These are phyloP conservation scores for Neurospora sp. DNA, from an alignment of 495 filamentous ascomycete genomes.

Conservation along the genomic window DNA sequence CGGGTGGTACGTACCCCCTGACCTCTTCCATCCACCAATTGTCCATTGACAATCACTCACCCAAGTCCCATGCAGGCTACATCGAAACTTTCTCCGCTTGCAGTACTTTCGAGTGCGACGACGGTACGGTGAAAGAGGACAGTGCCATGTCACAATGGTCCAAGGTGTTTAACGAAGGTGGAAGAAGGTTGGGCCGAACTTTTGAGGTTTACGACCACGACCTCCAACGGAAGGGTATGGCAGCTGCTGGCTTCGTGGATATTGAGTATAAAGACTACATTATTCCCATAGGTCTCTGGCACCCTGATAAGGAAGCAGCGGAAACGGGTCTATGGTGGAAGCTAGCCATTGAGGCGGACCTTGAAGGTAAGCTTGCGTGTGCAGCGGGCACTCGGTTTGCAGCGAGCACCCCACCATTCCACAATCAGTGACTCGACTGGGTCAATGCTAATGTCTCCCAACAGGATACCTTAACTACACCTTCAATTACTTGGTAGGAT, in stretches of 20 bases:
- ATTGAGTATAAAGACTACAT: slow-evolving; percentile 12
- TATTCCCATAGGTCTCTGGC: not conserved
- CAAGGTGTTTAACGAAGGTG: slow-evolving; percentile 12
- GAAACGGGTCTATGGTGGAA: not conserved
- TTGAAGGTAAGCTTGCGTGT: not conserved
- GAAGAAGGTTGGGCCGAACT: slow-evolving; percentile 6
- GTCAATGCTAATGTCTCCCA: not conserved
- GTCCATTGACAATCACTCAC: not conserved
- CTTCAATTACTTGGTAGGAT: not conserved
- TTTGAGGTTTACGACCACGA: slow-evolving; percentile 17
- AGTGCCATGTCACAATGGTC: slow-evolving; percentile 11
- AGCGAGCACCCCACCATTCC: not conserved
- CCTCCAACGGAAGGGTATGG: slow-evolving; percentile 26
- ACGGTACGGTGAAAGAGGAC: slow-evolving; percentile 7
- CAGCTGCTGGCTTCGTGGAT: slow-evolving; percentile 25
- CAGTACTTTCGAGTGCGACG: slow-evolving; percentile 8
- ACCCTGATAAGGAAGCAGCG: not conserved
- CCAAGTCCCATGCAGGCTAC: slow-evolving; percentile 5
- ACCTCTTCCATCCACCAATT: not conserved
- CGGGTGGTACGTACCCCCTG: not conserved
- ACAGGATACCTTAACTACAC: not conserved
- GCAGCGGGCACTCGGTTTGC: not conserved
- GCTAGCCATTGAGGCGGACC: not conserved
- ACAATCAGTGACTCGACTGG: not conserved
- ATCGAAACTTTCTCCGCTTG: slow-evolving; percentile 17